Conservation (phyloP, 2,329 filamentous ascomycete genomes). For the Coleophoma crateriformis region DNA sequence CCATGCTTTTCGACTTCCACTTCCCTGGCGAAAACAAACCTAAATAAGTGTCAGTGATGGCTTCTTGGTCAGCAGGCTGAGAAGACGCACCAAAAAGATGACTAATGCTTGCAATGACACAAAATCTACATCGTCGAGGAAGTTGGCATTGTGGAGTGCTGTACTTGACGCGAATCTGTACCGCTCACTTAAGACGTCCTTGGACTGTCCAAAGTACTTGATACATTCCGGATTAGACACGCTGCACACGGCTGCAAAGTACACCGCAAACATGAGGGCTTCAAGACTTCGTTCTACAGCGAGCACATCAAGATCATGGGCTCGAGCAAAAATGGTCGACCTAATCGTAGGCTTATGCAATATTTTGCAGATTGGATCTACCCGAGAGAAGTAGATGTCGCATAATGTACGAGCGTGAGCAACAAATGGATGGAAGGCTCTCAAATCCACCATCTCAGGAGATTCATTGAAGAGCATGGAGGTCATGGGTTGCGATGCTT, state of each 20-base stretch:
- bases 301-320: background rate
- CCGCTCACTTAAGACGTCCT: conserved; percentile 8
- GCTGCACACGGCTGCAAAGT: background rate
- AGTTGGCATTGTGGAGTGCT: background rate
- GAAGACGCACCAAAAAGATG: background rate
- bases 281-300: background rate
- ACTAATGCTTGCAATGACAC: conserved; percentile 1
- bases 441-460: background rate
- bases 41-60: background rate
- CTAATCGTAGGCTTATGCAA: conserved; percentile 58
- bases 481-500: background rate
- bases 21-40: background rate
- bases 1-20: background rate
- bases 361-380: conserved; percentile 65
- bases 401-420: background rate
- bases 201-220: background rate
- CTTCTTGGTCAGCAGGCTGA: background rate
- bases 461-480: background rate
- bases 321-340: background rate
- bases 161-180: conserved; percentile 39
- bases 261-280: background rate
- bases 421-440: background rate
- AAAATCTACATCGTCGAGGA: background rate
- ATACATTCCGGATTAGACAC: background rate
- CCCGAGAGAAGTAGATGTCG: conserved; percentile 20